phyloP scores from a whole-genome alignment of 176 grass and related monocot genomes.

The Elymus sibiricus region DNA sequence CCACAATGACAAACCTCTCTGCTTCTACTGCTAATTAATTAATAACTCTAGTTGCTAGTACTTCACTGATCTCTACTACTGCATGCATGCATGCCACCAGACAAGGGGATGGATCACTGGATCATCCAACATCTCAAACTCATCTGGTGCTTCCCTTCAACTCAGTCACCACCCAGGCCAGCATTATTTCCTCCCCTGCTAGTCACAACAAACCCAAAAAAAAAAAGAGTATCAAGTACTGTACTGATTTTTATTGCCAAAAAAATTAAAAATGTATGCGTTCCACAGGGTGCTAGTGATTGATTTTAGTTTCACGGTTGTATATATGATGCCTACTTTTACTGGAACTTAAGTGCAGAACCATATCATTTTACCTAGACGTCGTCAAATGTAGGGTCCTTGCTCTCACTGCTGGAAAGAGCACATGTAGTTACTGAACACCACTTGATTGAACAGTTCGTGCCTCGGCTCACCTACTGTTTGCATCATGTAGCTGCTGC shows the following conservation, averaged over 20 bases:
- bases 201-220: neutral
- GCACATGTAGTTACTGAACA: conserved; percentile 63
- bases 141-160: conserved; percentile 34
- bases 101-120: conserved; percentile 62
- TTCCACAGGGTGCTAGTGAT: neutral
- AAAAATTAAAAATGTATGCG: neutral
- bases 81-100: conserved; percentile 25
- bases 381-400: conserved; percentile 30
- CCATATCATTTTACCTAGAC: conserved; percentile 19
- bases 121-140: conserved; percentile 78
- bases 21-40: conserved; percentile 18
- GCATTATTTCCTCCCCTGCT: conserved; percentile 39
- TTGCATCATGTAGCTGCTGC: conserved; percentile 55
- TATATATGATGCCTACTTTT: neutral
- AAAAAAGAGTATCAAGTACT: neutral
- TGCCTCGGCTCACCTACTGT: conserved; percentile 52
- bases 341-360: conserved; percentile 16
- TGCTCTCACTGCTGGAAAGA: conserved; percentile 65
- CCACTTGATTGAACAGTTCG: conserved; percentile 62
- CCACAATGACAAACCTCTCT: conserved; percentile 7
- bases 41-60: conserved; percentile 17
- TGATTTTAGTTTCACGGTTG: neutral
- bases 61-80: neutral
- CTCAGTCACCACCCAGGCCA: neutral
- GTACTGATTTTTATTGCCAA: neutral